Base-by-base conservation (phyloP, 2,329 filamentous ascomycete species). In the Pseudocercospora pini-densiflorae region DNA sequence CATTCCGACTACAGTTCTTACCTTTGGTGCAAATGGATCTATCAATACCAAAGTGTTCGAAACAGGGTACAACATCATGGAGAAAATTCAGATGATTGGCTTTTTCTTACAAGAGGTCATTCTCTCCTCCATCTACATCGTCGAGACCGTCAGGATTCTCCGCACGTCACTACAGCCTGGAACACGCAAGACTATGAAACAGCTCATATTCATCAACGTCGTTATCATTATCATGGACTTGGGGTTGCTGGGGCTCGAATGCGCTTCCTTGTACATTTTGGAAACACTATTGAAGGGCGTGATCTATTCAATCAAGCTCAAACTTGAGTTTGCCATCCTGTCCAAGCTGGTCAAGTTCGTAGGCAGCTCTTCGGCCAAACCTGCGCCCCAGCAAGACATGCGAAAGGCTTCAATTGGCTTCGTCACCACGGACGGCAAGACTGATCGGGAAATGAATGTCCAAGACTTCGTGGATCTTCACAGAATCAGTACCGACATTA, bases 1-100 rank as follows among this genome's bases (percentile, higher is more conserved):
- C 69, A 77, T 85, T 0, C 81, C 84, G 0, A 86, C 85, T 4
- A 84, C 83, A 0, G 80, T 89, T 1, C 76, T 90, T 31, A 84
- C 85, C 2, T 88, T 83, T 66, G 87, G 84, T 10, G 79, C 83
- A 0, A 85, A 85, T 68, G 78, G 78, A 0, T 68, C 64, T 36
- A 61, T 62, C 33, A 29, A 61, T n/a, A 71, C 64, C 7, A 53
- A 59, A 29, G 51, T 53, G 12, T 83, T 79, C 63, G 77, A 78
- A 64, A 73, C 77, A 21, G 70, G 75, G 23, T 82, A 82, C 70
- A 78, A 74, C 21, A 73, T 81, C 59, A 81, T 81, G 78, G 81
- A 82, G 66, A 81, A 81, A 68, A 78, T 80, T 23, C 81, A 83
- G 68, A 81, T 83, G 79, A 73, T 75, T 8, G 77, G 76, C 16